Base-by-base conservation (phyloP, 2,329 filamentous ascomycete species). In the Arthrocladium fulminans region DNA sequence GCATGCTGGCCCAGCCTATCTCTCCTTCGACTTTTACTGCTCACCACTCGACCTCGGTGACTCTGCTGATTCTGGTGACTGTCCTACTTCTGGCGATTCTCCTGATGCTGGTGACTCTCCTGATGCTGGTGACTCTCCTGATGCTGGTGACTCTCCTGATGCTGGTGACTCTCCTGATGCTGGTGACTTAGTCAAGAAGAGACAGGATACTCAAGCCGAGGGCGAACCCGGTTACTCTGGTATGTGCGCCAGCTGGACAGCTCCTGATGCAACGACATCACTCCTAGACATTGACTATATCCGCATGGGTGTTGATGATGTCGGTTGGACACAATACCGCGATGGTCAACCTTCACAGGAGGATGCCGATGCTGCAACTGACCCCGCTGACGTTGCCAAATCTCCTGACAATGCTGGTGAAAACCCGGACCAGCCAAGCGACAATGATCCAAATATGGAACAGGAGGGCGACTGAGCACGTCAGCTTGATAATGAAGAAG, bases 231-330 rank as follows among this genome's bases (percentile, higher is more conserved):
- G 24, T 20, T 20, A 13, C 17, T 8, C 27, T 7, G 13, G 27
- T 13, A 29, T 29, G 27, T 29, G 27, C 27, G 27, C 7, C 7
- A 29, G 13, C 27, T 29, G 27, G 27, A 7, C 27, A 13, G 27
- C 9, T 15, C 44, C 44, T 17, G 15, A 8, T 8, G 9, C 44
- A 24, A 37, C 19, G 25, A 17, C 9, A 17, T 35, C 32, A 24
- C 45, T 47, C 19, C 45, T 47, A 10, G 45, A 47, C 24, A 17
- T 47, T 20, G 45, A 47, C 37, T 47, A 47, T n/a, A 40, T 47
- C 22, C 45, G 34, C 12, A 47, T 47, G 45, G 45, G 45, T 47
- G 35, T 47, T 12, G 45, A 47, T 15, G 45, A 47, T 40, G 45
- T 32, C 23, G 27, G 45, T 32, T 47, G 45, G 45, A 23, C 19